phyloP scores from a whole-genome alignment of 805 yeast species.

The Monosporozyma aerobia region DNA sequence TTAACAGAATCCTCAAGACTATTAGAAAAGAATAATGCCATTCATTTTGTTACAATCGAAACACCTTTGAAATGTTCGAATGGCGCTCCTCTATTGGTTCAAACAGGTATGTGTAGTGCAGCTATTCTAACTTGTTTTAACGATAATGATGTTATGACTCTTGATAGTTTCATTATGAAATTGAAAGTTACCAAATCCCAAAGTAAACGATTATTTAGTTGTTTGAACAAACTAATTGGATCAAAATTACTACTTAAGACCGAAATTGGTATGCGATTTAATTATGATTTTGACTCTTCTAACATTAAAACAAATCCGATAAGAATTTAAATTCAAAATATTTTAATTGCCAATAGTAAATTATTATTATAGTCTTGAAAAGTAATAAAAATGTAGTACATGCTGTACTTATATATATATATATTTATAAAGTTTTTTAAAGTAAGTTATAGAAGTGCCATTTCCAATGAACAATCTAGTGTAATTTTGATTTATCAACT shows the following conservation, averaged over 20 bases:
- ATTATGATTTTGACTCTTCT: neutral
- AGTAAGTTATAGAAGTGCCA: neutral
- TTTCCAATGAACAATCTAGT: neutral
- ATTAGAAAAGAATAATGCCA: slow-evolving; percentile 4
- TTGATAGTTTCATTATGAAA: slow-evolving; percentile 1
- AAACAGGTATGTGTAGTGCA: slow-evolving; percentile 9
- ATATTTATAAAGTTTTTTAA: neutral
- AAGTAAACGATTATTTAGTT: neutral
- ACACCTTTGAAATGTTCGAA: slow-evolving; percentile 2
- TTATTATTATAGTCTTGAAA: neutral
- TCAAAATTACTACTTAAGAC: neutral
- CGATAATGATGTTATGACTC: slow-evolving; percentile 4
- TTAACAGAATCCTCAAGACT: slow-evolving; percentile 1
- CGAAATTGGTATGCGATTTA: neutral
- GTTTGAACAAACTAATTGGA: slow-evolving; percentile 5
- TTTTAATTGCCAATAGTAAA: neutral
- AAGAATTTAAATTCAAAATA: neutral
- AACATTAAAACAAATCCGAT: neutral
- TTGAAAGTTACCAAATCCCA: slow-evolving; percentile 4
- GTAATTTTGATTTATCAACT: neutral
- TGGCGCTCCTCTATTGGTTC: neutral
- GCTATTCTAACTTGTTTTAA: slow-evolving; percentile 13
- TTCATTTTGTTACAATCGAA: slow-evolving; percentile 10
- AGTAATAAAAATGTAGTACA: neutral
- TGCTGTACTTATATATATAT: neutral